Base-by-base conservation (phyloP, 2,329 filamentous ascomycete species). In the Colletotrichum lentis region DNA sequence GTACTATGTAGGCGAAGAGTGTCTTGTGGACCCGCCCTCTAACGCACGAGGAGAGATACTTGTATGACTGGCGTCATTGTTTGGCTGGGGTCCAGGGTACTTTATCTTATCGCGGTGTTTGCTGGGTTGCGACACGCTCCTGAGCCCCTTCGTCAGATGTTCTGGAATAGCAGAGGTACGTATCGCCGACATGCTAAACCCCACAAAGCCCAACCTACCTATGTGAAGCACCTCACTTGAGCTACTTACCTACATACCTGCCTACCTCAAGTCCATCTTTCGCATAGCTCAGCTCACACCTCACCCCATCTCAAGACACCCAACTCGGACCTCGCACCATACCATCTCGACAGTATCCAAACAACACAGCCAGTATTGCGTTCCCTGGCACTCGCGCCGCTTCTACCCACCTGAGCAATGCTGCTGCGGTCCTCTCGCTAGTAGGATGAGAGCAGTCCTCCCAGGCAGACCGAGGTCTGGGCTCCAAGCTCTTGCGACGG, bases 391-490 rank as follows among this genome's bases (percentile, higher is more conserved):
- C 41, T 49, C 16, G n/a, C 20, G 44, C 57, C 4, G 6, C 46
- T 39, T 35, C 35, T 43, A 37, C 10, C 41, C 31, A 24, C 24
- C 37, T 58, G 41, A 53, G 64, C 64, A 52, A 69, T 71, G 62
- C 67, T 59, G 46, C 57, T 54, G 37, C 53, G 39, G 52, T 20
- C 22, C 47, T 66, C 22, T 16, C 62, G 53, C 76, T 76, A 76
- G 78, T 82, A 88, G 82, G 79, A 94, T 94, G 91, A 89, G 90
- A 84, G 87, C 88, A 77, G 88, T 94, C 81, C 85, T 94, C 74
- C 93, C 93, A 71, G 92, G 92, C 78, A 88, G 90, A 82, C 91
- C 93, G 77, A 88, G 88, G 83, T 85, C 90, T 74, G 91, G 88
- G 83, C 89, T 93, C 75, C 91, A 94, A 84, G 89, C 90, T 81